Conservation (phyloP, 306 rosid species). For the Gleditsia sinensis region DNA sequence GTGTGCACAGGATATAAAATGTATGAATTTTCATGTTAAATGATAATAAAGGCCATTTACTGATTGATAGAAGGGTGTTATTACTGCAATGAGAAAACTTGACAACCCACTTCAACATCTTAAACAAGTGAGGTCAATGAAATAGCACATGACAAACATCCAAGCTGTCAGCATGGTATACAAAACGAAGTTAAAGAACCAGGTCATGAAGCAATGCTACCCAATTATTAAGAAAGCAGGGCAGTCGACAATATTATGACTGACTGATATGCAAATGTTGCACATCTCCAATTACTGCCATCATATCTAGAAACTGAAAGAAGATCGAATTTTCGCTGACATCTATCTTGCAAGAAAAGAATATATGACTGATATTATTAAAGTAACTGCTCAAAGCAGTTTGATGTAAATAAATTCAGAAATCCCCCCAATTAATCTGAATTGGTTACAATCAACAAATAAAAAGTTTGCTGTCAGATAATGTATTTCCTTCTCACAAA, state of each 20-base stretch:
- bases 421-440: background rate
- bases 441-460: background rate
- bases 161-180: background rate
- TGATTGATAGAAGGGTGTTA: constrained; percentile 3
- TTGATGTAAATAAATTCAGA: background rate
- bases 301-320: background rate
- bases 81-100: constrained; percentile 1
- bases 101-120: constrained; percentile 5
- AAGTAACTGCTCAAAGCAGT: background rate
- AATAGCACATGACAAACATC: background rate
- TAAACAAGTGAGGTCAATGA: background rate
- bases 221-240: background rate
- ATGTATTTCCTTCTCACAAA: background rate
- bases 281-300: background rate
- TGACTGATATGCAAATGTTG: constrained; percentile 4
- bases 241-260: constrained; percentile 12
- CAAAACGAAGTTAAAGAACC: background rate
- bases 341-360: background rate
- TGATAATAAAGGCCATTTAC: constrained; percentile 10
- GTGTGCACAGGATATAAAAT: constrained; percentile 11
- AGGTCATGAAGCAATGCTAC: constrained; percentile 1
- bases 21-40: constrained; percentile 17
- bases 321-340: constrained; percentile 1
- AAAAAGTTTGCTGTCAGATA: background rate
- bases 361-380: background rate